phyloP scores from a whole-genome alignment of 2,329 filamentous ascomycete species.

The Fusarium irregulare region DNA sequence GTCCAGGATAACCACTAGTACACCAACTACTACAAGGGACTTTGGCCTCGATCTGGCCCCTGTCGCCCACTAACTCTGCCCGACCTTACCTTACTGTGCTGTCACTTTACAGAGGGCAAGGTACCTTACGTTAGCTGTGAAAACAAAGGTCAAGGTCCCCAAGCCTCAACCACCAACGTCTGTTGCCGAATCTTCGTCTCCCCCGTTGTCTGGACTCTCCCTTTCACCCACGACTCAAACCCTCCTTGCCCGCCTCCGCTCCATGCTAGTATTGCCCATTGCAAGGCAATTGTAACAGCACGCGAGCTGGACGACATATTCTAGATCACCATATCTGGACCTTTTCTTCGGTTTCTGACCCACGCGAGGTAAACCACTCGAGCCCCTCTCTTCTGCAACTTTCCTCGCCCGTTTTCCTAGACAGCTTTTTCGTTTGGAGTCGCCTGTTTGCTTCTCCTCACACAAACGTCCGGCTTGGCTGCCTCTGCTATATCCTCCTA shows the following conservation, averaged over 20 bases:
- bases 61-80: slow-evolving; percentile 30
- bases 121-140: slow-evolving; percentile 32
- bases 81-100: neutral
- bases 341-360: slow-evolving; percentile 40
- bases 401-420: slow-evolving; percentile 27
- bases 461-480: slow-evolving; percentile 24
- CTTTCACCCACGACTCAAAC: slow-evolving; percentile 43
- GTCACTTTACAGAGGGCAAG: neutral
- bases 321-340: slow-evolving; percentile 42
- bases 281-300: slow-evolving; percentile 54
- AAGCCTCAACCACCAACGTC: slow-evolving; percentile 53
- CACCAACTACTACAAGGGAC: slow-evolving; percentile 48
- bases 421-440: slow-evolving; percentile 35
- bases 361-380: slow-evolving; percentile 47
- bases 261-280: slow-evolving; percentile 54
- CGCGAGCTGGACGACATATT: slow-evolving; percentile 52
- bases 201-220: slow-evolving; percentile 46
- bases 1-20: neutral
- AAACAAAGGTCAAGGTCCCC: slow-evolving; percentile 53
- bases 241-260: slow-evolving; percentile 44
- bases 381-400: slow-evolving; percentile 38
- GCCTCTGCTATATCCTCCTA: slow-evolving; percentile 11
- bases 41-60: slow-evolving; percentile 25
- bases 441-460: slow-evolving; percentile 40
- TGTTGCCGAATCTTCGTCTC: slow-evolving; percentile 45